Percentiles rank a stretch among this genome's conserved stretches.
Conservation (phyloP, 768 basidiomycete genomes). For the Lactarius tabidus region DNA sequence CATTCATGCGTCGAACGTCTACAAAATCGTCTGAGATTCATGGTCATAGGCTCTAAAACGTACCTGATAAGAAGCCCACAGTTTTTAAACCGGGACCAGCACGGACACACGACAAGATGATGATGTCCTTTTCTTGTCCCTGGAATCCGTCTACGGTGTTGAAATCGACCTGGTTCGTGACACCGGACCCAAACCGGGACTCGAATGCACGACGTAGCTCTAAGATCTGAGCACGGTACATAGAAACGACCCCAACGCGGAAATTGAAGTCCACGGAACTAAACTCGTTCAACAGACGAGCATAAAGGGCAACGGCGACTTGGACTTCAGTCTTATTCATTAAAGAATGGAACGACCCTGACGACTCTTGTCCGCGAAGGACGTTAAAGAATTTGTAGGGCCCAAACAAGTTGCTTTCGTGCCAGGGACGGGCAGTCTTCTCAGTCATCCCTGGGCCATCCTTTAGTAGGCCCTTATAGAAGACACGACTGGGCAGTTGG, state of each 20-base stretch:
- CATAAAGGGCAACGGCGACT: conserved; percentile 73
- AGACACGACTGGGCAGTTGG: conserved; percentile 78
- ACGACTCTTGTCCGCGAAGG: conserved; percentile 55
- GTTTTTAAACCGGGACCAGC: conserved; percentile 78
- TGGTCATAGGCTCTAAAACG: conserved; percentile 14
- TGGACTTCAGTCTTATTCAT: conserved; percentile 72
- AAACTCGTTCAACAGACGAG: conserved; percentile 64
- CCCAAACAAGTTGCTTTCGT: conserved; percentile 68
- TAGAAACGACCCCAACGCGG: conserved; percentile 74
- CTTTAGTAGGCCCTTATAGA: conserved; percentile 73
- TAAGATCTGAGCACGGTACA: conserved; percentile 87
- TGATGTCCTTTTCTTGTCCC: conserved; percentile 97
- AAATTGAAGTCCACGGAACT: conserved; percentile 47
- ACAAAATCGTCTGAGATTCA: conserved; percentile 1
- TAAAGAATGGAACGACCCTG: conserved; percentile 63
- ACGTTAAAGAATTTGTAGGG: conserved; percentile 91
- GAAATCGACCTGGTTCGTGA: conserved; percentile 77
- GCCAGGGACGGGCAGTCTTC: conserved; percentile 87
- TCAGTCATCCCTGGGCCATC: conserved; percentile 87
- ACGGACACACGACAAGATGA: conserved; percentile 95
- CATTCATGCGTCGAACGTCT: conserved; percentile 93
- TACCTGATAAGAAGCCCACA: conserved; percentile 88
- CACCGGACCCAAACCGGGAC: conserved; percentile 63
- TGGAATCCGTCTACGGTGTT: conserved; percentile 99
- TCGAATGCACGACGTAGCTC: conserved; percentile 71